These are phyloP conservation scores for Macadamia tetraphylla DNA, from an alignment of 164 flowering plant species.

Conservation along the genomic window DNA sequence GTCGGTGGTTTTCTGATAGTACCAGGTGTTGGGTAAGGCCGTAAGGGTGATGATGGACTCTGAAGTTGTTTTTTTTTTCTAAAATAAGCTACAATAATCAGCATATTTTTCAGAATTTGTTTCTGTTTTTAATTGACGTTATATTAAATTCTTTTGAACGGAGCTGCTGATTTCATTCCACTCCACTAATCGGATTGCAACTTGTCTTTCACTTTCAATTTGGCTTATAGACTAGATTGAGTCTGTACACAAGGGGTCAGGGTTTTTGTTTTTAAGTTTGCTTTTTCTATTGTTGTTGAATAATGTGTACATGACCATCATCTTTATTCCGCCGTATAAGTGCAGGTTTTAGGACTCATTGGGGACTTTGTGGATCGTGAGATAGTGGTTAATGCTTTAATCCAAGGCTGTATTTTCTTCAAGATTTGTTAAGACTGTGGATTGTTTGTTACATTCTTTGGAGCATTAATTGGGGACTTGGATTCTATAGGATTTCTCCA, in stretches of 20 bases:
- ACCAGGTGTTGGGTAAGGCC: background rate
- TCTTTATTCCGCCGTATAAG: background rate
- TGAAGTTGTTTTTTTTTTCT: background rate
- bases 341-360: slow-evolving; percentile 4
- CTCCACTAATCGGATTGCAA: background rate
- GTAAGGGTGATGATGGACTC: background rate
- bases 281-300: background rate
- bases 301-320: background rate
- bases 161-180: background rate
- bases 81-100: background rate
- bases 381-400: slow-evolving; percentile 8
- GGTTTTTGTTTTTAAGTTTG: background rate
- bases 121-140: background rate
- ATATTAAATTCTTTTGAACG: background rate
- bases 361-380: background rate
- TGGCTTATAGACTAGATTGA: background rate
- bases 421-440: slow-evolving; percentile 32
- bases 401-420: slow-evolving; percentile 25
- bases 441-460: slow-evolving; percentile 23
- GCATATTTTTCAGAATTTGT: background rate
- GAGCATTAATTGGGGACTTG: slow-evolving; percentile 22
- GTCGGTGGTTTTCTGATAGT: background rate
- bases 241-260: background rate
- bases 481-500: slow-evolving; percentile 14
- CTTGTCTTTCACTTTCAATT: background rate